These are phyloP conservation scores for Xerocomellus chrysenteron DNA, from an alignment of 768 basidiomycete species.

Conservation along the genomic window DNA sequence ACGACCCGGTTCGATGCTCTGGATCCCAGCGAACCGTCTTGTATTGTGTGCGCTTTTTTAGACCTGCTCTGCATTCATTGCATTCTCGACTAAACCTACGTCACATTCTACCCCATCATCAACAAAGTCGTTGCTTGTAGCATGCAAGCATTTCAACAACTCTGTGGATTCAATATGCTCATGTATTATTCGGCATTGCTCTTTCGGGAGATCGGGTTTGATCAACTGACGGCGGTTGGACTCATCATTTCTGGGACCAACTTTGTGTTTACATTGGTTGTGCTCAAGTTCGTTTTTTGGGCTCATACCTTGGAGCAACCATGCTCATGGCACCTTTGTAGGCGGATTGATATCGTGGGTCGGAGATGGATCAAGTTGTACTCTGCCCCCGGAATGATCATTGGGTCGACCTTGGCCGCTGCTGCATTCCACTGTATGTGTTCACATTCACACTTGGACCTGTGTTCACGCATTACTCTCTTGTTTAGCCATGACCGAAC, in stretches of 20 bases:
- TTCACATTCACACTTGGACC: not conserved
- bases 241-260: constrained; percentile 38
- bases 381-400: constrained; percentile 71
- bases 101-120: too few species aligned
- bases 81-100: too few species aligned
- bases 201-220: too few species aligned
- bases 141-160: too few species aligned
- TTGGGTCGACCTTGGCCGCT: constrained; percentile 61
- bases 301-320: not conserved
- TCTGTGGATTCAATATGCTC: too few species aligned
- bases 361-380: constrained; percentile 67
- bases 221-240: too few species aligned
- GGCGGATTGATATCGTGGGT: constrained; percentile 65
- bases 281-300: constrained; percentile 48
- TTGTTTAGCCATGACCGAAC: constrained; percentile 52
- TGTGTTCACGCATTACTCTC: not conserved
- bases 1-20: constrained; percentile 53
- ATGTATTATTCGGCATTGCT: too few species aligned
- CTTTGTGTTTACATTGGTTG: constrained; percentile 74
- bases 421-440: constrained; percentile 55
- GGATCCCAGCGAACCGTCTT: constrained; percentile 58
- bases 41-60: constrained; percentile 55
- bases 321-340: not conserved
- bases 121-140: too few species aligned
- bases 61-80: too few species aligned